Evolutionary conservation across 208 protist species (phyloP).

Genomic region (Trichomonas gallinae): DNA sequence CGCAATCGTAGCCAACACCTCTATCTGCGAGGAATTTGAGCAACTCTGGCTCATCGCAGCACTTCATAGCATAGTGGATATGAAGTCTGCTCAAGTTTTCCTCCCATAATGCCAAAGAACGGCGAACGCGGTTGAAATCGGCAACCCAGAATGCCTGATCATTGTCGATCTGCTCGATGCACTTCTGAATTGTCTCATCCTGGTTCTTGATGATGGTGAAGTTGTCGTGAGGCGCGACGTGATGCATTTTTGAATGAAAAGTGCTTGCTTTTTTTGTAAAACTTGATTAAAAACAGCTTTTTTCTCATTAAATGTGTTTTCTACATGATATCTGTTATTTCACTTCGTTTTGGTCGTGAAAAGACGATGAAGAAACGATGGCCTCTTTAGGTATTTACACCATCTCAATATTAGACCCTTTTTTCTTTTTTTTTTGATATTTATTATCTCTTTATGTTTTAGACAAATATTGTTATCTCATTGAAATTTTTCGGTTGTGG

Average conservation of each 20-base stretch:
- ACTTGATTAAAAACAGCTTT: too few species aligned
- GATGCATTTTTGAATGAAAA: too few species aligned
- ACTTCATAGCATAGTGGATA: not conserved
- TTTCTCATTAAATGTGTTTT: too few species aligned
- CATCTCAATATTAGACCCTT: too few species aligned
- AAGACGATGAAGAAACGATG: not conserved
- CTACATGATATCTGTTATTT: too few species aligned
- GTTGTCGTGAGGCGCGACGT: not conserved
- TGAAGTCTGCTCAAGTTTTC: not conserved
- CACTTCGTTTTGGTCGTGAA: too few species aligned
- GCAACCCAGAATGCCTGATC: not conserved
- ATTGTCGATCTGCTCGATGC: not conserved
- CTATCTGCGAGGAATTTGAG: not conserved
- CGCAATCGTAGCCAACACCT: not conserved
- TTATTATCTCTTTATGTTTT: too few species aligned
- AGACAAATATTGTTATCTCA: too few species aligned
- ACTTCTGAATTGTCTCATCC: not conserved
- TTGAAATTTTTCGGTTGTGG: too few species aligned
- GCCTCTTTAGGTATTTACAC: too few species aligned
- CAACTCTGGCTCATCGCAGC: not conserved
- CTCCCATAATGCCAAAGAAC: not conserved
- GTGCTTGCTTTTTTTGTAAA: too few species aligned
- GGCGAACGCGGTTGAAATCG: not conserved
- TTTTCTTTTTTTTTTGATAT: too few species aligned
- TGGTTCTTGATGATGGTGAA: not conserved